Evolutionary conservation across 1,284 basidiomycete species (phyloP).

Genomic region (Marasmius oreades): DNA sequence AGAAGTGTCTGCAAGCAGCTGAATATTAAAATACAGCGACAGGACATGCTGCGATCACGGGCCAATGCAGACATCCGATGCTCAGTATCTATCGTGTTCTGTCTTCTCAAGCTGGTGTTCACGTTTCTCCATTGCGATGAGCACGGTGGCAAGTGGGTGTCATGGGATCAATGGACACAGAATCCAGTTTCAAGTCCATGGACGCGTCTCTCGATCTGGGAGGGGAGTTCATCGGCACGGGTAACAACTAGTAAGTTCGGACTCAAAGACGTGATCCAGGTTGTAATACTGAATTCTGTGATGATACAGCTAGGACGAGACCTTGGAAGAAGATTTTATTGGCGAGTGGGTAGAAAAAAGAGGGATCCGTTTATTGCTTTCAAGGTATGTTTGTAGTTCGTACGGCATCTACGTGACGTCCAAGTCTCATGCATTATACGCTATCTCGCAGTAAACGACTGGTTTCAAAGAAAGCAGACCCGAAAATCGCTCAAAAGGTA

Average conservation of each 20-base stretch:
- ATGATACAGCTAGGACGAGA: conserved; percentile 41
- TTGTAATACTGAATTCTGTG: too few relatives aligned
- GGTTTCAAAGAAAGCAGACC: conserved; percentile 25
- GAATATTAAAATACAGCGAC: too few relatives aligned
- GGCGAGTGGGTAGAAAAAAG: conserved; percentile 55
- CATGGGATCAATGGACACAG: conserved; percentile 25
- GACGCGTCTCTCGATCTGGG: conserved; percentile 17
- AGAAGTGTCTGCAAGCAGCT: too few relatives aligned
- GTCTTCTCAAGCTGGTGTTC: conserved; percentile 34
- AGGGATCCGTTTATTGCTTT: conserved; percentile 49
- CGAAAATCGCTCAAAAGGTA: conserved; percentile 14
- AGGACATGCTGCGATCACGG: too few relatives aligned
- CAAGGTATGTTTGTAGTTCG: conserved; percentile 39
- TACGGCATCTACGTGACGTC: too few relatives aligned
- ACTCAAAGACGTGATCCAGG: not conserved
- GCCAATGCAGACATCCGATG: too few relatives aligned
- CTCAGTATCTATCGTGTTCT: conserved; percentile 28
- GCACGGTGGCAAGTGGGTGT: conserved; percentile 37
- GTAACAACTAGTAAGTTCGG: conserved; percentile 13
- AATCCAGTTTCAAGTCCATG: conserved; percentile 32
- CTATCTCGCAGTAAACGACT: conserved; percentile 27
- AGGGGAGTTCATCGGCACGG: conserved; percentile 13
- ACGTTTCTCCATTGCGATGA: conserved; percentile 46
- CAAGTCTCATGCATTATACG: not conserved
- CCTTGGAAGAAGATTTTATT: conserved; percentile 49